Percentiles rank a stretch among this genome's conserved stretches.
These are phyloP conservation scores for Penicillium paxilli DNA, from an alignment of 495 filamentous ascomycete species.

Conservation along the genomic window DNA sequence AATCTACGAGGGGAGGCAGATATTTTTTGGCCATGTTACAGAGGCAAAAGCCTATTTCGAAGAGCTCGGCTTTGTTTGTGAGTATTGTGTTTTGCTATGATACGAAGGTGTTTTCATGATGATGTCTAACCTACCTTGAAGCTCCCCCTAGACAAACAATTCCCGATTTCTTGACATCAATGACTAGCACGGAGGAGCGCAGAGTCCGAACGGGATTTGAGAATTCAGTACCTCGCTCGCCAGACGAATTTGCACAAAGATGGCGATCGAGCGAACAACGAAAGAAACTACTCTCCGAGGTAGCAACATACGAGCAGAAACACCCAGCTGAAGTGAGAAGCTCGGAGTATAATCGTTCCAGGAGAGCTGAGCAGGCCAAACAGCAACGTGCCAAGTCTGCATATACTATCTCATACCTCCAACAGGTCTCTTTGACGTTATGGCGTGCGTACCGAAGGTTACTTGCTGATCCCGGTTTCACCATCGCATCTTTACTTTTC, in stretches of 20 bases:
- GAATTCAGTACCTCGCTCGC: slow-evolving; percentile 14
- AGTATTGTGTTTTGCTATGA: neutral
- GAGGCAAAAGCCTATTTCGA: slow-evolving; percentile 63
- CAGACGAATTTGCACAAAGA: neutral
- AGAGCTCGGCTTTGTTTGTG: slow-evolving; percentile 58
- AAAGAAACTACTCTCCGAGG: slow-evolving; percentile 41
- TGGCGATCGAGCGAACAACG: slow-evolving; percentile 47
- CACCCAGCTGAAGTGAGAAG: slow-evolving; percentile 12
- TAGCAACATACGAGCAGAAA: slow-evolving; percentile 39
- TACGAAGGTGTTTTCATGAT: neutral
- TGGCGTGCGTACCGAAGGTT: slow-evolving; percentile 45
- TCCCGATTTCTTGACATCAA: slow-evolving; percentile 70
- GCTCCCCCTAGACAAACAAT: slow-evolving; percentile 52
- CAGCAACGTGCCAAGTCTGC: slow-evolving; percentile 19
- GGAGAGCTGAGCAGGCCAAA: slow-evolving; percentile 19
- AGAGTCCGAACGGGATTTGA: slow-evolving; percentile 59
- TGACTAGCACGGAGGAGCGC: slow-evolving; percentile 66
- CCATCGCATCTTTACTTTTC: slow-evolving; percentile 62
- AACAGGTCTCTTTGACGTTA: slow-evolving; percentile 35
- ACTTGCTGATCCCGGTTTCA: slow-evolving; percentile 63
- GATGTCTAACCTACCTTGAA: neutral
- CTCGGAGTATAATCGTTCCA: slow-evolving; percentile 9
- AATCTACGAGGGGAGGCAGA: slow-evolving; percentile 73
- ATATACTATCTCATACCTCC: slow-evolving; percentile 24
- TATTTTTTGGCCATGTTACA: slow-evolving; percentile 63